A percentile compares a stretch with the other conserved stretches of the same genome.
These are phyloP conservation scores for Juglanconis oblonga DNA, from an alignment of 2,329 filamentous ascomycete genomes.

Conservation along the genomic window DNA sequence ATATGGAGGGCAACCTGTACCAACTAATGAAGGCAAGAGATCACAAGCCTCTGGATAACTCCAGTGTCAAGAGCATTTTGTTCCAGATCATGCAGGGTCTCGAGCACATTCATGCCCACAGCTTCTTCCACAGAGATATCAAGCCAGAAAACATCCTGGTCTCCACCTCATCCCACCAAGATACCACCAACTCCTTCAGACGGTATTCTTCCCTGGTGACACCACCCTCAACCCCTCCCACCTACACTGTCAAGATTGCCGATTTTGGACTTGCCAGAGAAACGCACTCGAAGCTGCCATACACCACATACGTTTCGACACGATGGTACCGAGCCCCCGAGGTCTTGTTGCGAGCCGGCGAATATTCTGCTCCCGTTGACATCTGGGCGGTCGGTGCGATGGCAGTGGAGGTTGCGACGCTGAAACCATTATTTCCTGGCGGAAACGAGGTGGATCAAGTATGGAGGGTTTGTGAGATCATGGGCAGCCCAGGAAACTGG, in stretches of 20 bases:
- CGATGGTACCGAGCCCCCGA: slow-evolving; percentile 97
- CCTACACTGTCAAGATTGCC: slow-evolving; percentile 96
- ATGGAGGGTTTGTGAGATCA: slow-evolving; percentile 98
- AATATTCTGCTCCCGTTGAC: slow-evolving; percentile 96
- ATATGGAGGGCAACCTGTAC: slow-evolving; percentile 99
- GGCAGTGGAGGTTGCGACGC: slow-evolving; percentile 94
- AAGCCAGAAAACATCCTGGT: slow-evolving; percentile 99
- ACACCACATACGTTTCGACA: slow-evolving; percentile 97
- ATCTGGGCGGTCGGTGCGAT: slow-evolving; percentile 99
- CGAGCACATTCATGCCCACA: slow-evolving; percentile 94
- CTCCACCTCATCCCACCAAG: slow-evolving; percentile 81
- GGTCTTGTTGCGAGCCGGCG: slow-evolving; percentile 86
- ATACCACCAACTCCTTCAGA: slow-evolving; percentile 80
- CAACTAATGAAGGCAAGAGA: slow-evolving; percentile 98
- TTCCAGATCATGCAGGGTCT: slow-evolving; percentile 96
- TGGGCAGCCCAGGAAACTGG: slow-evolving; percentile 98
- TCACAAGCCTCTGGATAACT: slow-evolving; percentile 86
- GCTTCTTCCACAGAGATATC: slow-evolving; percentile 98
- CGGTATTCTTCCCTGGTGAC: slow-evolving; percentile 92
- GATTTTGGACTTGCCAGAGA: slow-evolving; percentile 97
- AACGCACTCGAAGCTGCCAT: slow-evolving; percentile 92
- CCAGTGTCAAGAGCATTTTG: slow-evolving; percentile 94
- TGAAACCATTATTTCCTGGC: slow-evolving; percentile 95
- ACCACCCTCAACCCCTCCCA: slow-evolving; percentile 87
- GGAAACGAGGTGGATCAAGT: slow-evolving; percentile 99